Evolutionary conservation across 495 filamentous ascomycete genomes (phyloP).

Genomic region (Penicillium coffeae): DNA sequence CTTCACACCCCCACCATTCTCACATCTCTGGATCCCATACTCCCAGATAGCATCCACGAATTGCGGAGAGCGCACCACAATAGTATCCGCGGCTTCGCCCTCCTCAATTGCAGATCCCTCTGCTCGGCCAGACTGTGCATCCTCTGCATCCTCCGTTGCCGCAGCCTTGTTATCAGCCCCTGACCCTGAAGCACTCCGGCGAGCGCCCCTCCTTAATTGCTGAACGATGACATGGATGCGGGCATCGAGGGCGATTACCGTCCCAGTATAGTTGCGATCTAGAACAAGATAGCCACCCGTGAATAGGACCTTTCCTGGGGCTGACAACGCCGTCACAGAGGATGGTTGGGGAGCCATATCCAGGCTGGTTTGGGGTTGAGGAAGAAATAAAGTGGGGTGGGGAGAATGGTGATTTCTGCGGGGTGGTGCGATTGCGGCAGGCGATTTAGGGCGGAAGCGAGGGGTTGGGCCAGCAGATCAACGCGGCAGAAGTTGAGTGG

Average conservation of each 20-base stretch:
- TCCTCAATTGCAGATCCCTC: constrained; percentile 14
- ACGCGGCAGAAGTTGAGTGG: background rate
- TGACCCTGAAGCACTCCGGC: constrained; percentile 21
- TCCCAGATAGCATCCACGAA: constrained; percentile 83
- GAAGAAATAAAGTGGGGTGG: constrained; percentile 13
- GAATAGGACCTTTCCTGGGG: constrained; percentile 92
- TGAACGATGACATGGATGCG: constrained; percentile 83
- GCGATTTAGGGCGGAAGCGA: background rate
- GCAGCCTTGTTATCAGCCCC: constrained; percentile 14
- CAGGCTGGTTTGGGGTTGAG: constrained; percentile 3
- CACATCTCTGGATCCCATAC: constrained; percentile 67
- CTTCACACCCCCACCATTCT: constrained; percentile 68
- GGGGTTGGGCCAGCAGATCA: background rate
- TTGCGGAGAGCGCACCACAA: constrained; percentile 86
- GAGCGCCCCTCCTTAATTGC: constrained; percentile 38
- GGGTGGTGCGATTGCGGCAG: background rate
- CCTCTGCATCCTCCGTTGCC: background rate
- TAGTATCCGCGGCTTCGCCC: constrained; percentile 43
- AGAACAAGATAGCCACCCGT: constrained; percentile 94
- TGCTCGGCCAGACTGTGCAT: constrained; percentile 2
- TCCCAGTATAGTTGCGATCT: constrained; percentile 79
- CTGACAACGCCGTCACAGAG: constrained; percentile 65
- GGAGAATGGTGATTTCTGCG: constrained; percentile 9
- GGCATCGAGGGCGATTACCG: constrained; percentile 92
- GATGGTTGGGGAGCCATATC: constrained; percentile 17